Conservation (phyloP, 2,329 filamentous ascomycete species). For the Nemania sp. region DNA sequence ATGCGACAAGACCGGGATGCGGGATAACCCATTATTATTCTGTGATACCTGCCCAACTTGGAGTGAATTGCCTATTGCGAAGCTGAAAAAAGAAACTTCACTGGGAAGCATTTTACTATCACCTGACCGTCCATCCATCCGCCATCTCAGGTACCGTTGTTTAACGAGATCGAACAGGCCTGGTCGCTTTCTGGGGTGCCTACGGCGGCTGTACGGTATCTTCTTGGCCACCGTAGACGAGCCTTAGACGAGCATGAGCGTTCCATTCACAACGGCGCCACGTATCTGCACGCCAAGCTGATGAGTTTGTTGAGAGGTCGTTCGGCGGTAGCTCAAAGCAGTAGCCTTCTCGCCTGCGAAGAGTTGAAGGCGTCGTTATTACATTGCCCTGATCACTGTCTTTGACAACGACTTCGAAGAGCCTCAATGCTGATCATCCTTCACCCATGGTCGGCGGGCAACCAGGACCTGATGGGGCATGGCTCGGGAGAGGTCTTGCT, state of each 20-base stretch:
- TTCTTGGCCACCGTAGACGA: background rate
- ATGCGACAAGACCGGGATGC: background rate
- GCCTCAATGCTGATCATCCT: slow-evolving; percentile 9
- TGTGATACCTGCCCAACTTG: background rate
- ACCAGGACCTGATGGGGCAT: slow-evolving; percentile 6
- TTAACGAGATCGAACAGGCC: slow-evolving; percentile 4
- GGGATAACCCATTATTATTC: background rate
- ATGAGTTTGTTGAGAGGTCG: background rate
- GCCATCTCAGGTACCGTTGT: slow-evolving; percentile 1
- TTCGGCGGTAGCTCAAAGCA: background rate
- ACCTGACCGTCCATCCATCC: background rate
- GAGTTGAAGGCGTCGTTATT: background rate
- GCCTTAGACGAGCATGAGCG: slow-evolving; percentile 1
- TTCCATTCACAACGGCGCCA: slow-evolving; percentile 1
- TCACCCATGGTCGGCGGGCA: background rate
- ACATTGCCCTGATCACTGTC: background rate
- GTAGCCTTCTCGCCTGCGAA: background rate
- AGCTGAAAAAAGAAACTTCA: slow-evolving; percentile 6
- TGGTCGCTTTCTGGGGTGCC: slow-evolving; percentile 7
- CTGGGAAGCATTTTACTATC: background rate
- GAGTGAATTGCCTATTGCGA: background rate
- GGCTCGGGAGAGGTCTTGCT: slow-evolving; percentile 14
- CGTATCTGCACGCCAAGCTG: slow-evolving; percentile 10
- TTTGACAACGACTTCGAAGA: background rate
- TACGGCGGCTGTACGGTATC: background rate